Evolutionary conservation across 1,284 basidiomycete genomes (phyloP), one percentile per base, ranked within the genome.

Genomic region (Trichosporon ovoides): DNA sequence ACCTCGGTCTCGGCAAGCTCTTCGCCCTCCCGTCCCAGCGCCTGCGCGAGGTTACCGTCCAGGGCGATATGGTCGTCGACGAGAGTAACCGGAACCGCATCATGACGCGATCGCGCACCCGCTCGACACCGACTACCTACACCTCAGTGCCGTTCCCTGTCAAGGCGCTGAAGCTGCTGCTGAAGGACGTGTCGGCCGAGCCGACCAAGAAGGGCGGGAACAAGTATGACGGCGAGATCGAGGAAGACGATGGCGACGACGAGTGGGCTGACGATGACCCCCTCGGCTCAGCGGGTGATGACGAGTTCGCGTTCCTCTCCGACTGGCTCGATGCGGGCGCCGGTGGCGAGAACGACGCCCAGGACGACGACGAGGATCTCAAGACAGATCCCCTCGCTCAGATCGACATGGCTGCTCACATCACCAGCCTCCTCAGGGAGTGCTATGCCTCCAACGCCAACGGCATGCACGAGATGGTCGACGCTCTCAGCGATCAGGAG

Each of bases 41-140:
- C 59, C 69, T 97, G 63, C 82, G 83, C 59, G 80, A 77, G 28
- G 78, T 94, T 18, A 75, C 81, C 33, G 95, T 98, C 38, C 91
- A 91, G 70, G 95, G 95, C n/a, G 93, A 97, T 71, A 83, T 96
- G 58, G 86, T 98, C 50, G 82, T 95, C 56, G 87, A 84, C 57
- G 84, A 85, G 2, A 84, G 85, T 67, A 91, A 88, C 38, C 83
- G 84, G 63, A 83, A 93, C 77, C 85, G 90, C 68, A 98, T 98
- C 75, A 91, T 96, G 85, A 98, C 95, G 38, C 86, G 95, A 60
- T 95, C 94, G 40, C 83, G 85, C 68, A 91, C 94, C 46, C 90
- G 87, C 80, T 81, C 82, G 13, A 89, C 81, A 36, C 93, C 93
- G 0, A 86, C 87, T 60, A 85, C 91, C 74, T 98, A 90, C 74